Base-by-base conservation (phyloP, 176 grass and related monocot species). In the Juncus effusus region DNA sequence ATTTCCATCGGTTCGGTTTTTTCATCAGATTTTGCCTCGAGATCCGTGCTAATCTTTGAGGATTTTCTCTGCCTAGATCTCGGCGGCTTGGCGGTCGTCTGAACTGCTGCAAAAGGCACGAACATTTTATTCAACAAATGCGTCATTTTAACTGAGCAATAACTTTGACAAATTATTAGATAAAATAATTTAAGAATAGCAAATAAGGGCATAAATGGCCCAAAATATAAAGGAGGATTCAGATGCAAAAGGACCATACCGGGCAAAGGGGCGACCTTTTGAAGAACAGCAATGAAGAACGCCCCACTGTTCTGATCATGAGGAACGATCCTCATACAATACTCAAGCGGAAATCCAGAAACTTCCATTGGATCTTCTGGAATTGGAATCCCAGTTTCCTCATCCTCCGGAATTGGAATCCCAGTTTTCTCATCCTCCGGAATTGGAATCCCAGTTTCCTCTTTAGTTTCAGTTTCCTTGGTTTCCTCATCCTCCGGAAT, bases 301-400 rank as follows among this genome's bases (percentile, higher is more conserved):
- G 85, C 85, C 45, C 94, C 94, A 14, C 77, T 97, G 56, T 97
- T 97, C 66, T 97, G 94, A 74, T 97, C 94, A 74, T 97, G 88
- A 60, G 94, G 88, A 76, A 89, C 66, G 65, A 97, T 97, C 84
- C 94, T 87, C 88, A 97, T 87, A 65, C 88, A 97, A 39, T n/a
- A 69, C 77, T 86, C 80, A 42, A 97, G 85, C 0, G 80, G 94
- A 38, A 86, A 88, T 64, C 74, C 61, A 41, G 94, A 97, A 79
- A 86, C 54, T 67, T 96, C 94, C 49, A 72, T 59, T 72, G 52
- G 51, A 75, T 71, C 71, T 49, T 74, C 51, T 54, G 35, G 55
- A 68, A 72, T 40, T 16, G 40, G 16, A 59, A 42, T 71, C 8
- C 44, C 44, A 67, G 65, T 50, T 54, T 77, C 54, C 47, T 67